Conservation (phyloP, 2,329 filamentous ascomycete species). For the Hymenoscyphus fraxineus region DNA sequence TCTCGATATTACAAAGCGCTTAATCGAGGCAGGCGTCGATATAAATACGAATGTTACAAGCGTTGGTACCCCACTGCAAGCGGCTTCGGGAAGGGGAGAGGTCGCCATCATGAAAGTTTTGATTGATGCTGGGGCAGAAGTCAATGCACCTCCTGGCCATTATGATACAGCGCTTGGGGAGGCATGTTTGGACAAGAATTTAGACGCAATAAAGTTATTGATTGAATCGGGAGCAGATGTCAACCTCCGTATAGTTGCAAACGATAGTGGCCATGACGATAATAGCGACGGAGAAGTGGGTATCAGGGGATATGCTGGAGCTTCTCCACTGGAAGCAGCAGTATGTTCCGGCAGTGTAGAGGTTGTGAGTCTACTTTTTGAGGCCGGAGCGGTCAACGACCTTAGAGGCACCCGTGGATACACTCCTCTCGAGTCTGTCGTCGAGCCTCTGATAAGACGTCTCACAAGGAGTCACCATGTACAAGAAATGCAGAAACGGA, state of each 20-base stretch:
- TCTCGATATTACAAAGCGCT: neutral
- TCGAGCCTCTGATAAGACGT: neutral
- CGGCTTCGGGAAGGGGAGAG: neutral
- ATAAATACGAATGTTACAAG: neutral
- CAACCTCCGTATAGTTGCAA: neutral
- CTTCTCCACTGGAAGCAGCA: neutral
- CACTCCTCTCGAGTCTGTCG: neutral
- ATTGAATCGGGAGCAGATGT: neutral
- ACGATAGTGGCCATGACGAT: neutral
- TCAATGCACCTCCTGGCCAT: neutral
- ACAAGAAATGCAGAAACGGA: neutral
- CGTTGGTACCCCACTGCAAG: neutral
- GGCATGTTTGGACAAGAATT: neutral
- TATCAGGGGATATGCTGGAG: neutral
- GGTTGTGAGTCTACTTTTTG: neutral
- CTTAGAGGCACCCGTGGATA: neutral
- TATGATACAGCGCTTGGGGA: neutral
- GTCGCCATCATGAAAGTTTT: neutral
- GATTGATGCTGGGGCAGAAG: neutral
- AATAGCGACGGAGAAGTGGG: neutral
- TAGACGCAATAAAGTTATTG: neutral
- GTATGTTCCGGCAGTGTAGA: neutral
- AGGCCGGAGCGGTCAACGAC: neutral
- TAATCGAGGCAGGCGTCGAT: neutral
- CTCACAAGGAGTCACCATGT: fast-evolving